These are phyloP conservation scores for Bolboschoenoplectus hybrid DNA, from an alignment of 202 grass and related monocot species.

Conservation along the genomic window DNA sequence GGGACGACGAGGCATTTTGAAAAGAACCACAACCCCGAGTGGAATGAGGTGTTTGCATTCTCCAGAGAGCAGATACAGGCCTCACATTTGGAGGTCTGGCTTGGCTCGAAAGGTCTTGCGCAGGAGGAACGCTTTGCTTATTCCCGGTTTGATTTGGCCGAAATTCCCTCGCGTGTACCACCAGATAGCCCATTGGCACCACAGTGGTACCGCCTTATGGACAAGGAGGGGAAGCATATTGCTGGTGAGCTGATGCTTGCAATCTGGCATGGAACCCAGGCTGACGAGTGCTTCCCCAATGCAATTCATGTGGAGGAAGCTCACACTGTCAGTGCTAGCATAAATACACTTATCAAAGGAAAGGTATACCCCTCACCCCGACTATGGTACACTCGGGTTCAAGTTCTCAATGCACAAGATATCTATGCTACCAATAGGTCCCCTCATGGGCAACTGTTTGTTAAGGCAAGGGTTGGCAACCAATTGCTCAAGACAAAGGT, in stretches of 20 bases:
- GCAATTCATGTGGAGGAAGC: constrained; percentile 68
- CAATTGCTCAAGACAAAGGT: constrained; percentile 53
- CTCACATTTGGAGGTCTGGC: constrained; percentile 54
- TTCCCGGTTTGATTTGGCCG: constrained; percentile 52
- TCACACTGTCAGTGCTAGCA: constrained; percentile 45
- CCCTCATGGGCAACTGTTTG: constrained; percentile 58
- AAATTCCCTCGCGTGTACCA: constrained; percentile 62
- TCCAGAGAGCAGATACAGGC: constrained; percentile 58
- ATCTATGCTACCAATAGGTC: constrained; percentile 50
- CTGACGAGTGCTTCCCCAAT: constrained; percentile 72
- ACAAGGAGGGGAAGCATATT: constrained; percentile 36
- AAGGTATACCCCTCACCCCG: constrained; percentile 79
- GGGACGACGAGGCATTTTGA: constrained; percentile 60
- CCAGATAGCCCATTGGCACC: constrained; percentile 83
- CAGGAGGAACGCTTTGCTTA: constrained; percentile 51
- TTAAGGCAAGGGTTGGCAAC: constrained; percentile 46
- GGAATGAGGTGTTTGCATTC: constrained; percentile 86
- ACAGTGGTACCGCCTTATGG: constrained; percentile 66
- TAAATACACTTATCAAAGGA: constrained; percentile 64
- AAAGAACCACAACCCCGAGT: constrained; percentile 71
- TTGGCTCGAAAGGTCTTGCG: constrained; percentile 56
- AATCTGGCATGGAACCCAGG: constrained; percentile 84
- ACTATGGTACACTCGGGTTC: constrained; percentile 80
- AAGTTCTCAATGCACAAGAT: constrained; percentile 67
- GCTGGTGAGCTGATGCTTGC: constrained; percentile 73